phyloP scores from a whole-genome alignment of 768 basidiomycete genomes.

The Suillus discolor region DNA sequence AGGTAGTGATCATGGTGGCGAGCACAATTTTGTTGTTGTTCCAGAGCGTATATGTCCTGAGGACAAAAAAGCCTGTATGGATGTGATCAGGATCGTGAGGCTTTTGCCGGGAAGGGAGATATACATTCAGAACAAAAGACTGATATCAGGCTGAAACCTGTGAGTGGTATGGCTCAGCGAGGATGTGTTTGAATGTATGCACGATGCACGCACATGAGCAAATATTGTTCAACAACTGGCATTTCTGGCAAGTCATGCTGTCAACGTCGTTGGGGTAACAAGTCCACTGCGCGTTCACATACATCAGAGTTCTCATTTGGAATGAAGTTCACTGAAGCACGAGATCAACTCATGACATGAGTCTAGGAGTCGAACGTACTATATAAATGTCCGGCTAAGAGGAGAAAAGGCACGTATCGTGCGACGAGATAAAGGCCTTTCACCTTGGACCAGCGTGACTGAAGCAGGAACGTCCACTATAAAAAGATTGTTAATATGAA shows the following conservation, averaged over 20 bases:
- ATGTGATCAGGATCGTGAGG: not conserved
- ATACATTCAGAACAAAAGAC: slow-evolving; percentile 5
- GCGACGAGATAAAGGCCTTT: slow-evolving; percentile 1
- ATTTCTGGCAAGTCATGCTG: not conserved
- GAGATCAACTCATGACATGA: not conserved
- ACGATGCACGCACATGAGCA: not conserved
- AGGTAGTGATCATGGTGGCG: not conserved
- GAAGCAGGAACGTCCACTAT: not conserved
- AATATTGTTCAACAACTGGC: not conserved
- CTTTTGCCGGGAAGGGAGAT: not conserved
- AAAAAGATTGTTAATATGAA: not conserved
- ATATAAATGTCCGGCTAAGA: slow-evolving; percentile 2
- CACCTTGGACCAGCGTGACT: slow-evolving; percentile 1
- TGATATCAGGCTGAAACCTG: slow-evolving; percentile 4
- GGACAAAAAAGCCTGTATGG: not conserved
- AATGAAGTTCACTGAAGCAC: not conserved
- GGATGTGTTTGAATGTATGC: not conserved
- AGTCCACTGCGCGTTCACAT: not conserved
- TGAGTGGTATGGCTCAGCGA: not conserved
- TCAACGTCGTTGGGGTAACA: not conserved
- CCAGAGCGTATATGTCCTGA: slow-evolving; percentile 5
- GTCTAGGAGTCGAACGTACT: not conserved
- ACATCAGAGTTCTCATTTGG: not conserved
- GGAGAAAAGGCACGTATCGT: slow-evolving; percentile 2
- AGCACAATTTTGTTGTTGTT: not conserved